A percentile compares a stretch with the other conserved stretches of the same genome.
Conservation (phyloP, 2,329 filamentous ascomycete species). For the Fusarium sp. region DNA sequence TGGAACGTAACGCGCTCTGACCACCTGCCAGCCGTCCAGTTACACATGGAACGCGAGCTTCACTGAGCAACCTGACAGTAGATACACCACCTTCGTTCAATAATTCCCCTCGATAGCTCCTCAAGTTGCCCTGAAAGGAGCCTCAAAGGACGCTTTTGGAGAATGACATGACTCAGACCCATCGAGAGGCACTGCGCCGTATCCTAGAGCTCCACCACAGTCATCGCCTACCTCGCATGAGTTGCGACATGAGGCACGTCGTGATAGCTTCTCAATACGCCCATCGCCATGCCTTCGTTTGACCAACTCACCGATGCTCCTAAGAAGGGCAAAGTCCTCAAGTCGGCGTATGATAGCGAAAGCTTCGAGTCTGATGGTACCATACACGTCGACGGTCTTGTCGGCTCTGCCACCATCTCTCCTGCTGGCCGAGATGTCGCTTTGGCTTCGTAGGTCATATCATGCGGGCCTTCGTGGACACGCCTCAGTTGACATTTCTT, state of each 20-base stretch:
- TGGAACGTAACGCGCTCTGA: constrained; percentile 25
- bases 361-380: constrained; percentile 87
- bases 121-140: not conserved
- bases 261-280: constrained; percentile 32
- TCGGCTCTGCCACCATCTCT: constrained; percentile 92
- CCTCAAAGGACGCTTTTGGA: not conserved
- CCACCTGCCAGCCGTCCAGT: constrained; percentile 15
- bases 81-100: constrained; percentile 2
- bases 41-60: constrained; percentile 18
- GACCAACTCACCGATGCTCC: constrained; percentile 56
- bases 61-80: constrained; percentile 23
- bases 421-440: constrained; percentile 91
- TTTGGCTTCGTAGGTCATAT: constrained; percentile 72
- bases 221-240: constrained; percentile 15
- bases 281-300: constrained; percentile 58
- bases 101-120: not conserved
- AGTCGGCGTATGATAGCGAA: constrained; percentile 81
- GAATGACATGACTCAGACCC: constrained; percentile 29
- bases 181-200: constrained; percentile 31
- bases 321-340: constrained; percentile 67
- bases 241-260: constrained; percentile 40
- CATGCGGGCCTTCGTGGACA: constrained; percentile 19
- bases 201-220: not conserved
- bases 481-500: constrained; percentile 13
- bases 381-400: constrained; percentile 81